Evolutionary conservation across 352 stramenopile species (phyloP), one percentile per base, ranked within the genome.

Genomic region (Phytopythium delawarense): DNA sequence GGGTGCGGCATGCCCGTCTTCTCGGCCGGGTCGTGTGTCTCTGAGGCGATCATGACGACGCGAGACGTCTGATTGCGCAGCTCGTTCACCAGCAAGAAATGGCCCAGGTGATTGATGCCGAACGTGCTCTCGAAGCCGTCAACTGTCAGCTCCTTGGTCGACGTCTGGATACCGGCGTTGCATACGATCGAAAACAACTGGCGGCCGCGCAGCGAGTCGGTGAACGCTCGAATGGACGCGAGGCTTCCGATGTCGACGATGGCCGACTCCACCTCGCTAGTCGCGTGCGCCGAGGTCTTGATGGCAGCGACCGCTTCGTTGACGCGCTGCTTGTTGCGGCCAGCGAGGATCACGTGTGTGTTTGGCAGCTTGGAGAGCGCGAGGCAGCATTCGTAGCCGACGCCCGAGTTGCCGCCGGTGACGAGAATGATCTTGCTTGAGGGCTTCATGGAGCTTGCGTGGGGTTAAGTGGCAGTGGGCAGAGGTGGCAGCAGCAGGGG

Each of bases 41-140:
- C 60, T 1, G 74, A 81, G 9, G 63, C 69, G 7, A 79, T 37
- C 25, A 81, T 59, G 46, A 81, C 69, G 23, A 81, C 39, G 0
- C 74, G 70, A 25, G 20, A 49, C 23, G 61, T 57, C n/a, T 48
- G 23, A 3, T 57, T 46, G 12, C n/a, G 48, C 6, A 80, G 62
- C 1, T 69, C 40, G n/a, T 59, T 50, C 8, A 67, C n/a, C 48
- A 54, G 28, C 48, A 54, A 35, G 48, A 54, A 54, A 8, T 54
- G 48, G 48, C 48, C 48, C 9, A 54, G 25, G 28, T 54, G 48
- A 7, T 54, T 57, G 51, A 28, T 30, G 28, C 51, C 51, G 51
- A 57, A 57, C 32, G 51, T 42, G 28, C 15, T 42, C 30, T 58
- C 34, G n/a, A 58, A 46, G 1, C 52, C 52, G 30, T 58, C 52